Conservation (phyloP, 2,329 filamentous ascomycete genomes). For the Fusarium camptoceras region DNA sequence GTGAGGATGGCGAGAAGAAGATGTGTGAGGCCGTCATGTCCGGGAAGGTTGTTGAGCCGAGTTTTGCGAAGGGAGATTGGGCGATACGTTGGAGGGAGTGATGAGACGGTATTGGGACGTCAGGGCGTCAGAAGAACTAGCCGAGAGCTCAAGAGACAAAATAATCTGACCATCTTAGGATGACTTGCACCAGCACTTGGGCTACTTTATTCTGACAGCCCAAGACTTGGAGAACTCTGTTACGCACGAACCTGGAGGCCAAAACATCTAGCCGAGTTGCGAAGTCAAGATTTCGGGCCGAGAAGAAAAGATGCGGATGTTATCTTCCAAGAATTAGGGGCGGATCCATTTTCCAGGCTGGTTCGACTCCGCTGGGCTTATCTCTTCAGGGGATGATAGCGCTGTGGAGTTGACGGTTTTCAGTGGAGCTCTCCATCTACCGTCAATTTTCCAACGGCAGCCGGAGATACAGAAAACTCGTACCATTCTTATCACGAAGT, state of each 20-base stretch:
- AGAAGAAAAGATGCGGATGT: neutral
- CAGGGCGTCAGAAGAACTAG: too few relatives aligned
- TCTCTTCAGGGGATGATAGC: neutral
- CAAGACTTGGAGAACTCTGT: too few relatives aligned
- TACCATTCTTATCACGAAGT: neutral
- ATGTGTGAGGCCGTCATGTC: conserved; percentile 71
- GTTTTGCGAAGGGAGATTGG: conserved; percentile 72
- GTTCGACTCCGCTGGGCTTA: neutral
- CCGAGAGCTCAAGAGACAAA: too few relatives aligned
- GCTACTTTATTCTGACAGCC: too few relatives aligned
- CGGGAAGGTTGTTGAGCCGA: conserved; percentile 68
- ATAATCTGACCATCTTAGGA: too few relatives aligned
- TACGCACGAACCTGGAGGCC: too few relatives aligned
- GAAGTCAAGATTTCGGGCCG: conserved; percentile 3
- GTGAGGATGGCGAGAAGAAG: conserved; percentile 41
- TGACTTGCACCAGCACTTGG: too few relatives aligned
- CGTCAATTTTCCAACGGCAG: neutral
- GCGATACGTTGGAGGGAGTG: conserved; percentile 66
- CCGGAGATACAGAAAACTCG: neutral
- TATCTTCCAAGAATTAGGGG: neutral
- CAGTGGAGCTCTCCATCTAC: neutral
- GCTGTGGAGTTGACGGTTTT: neutral
- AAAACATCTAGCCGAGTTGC: neutral
- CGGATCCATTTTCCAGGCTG: neutral
- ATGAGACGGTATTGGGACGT: neutral